These are phyloP conservation scores for Parasitella parasitica DNA, from an alignment of 371 early-diverging fungal genomes.

Conservation along the genomic window DNA sequence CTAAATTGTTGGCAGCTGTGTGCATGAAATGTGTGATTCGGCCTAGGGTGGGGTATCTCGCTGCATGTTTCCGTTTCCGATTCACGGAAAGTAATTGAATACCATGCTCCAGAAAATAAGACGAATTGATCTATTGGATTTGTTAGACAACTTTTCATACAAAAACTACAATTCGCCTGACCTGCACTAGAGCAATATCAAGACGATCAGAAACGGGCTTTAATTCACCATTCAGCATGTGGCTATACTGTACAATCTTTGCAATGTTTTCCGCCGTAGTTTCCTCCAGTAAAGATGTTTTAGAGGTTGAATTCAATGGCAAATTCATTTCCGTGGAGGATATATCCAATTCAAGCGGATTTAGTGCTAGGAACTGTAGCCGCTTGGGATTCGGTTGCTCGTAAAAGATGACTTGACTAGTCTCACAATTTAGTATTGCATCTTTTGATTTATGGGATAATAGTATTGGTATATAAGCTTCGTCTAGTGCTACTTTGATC, in stretches of 20 bases:
- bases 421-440: not conserved
- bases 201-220: constrained; percentile 18
- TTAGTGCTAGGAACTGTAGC: constrained; percentile 70
- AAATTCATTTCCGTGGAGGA: constrained; percentile 42
- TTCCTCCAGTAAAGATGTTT: not conserved
- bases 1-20: constrained; percentile 2
- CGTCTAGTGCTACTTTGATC: constrained; percentile 29
- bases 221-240: constrained; percentile 7
- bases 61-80: constrained; percentile 25
- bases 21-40: not conserved
- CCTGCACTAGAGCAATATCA: constrained; percentile 34
- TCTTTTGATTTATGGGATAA: constrained; percentile 10
- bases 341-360: constrained; percentile 72
- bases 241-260: constrained; percentile 24
- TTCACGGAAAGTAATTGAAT: constrained; percentile 30
- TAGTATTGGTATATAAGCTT: constrained; percentile 32
- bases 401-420: constrained; percentile 58
- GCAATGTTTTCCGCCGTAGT: constrained; percentile 12
- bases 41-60: not conserved
- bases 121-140: constrained; percentile 43
- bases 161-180: not conserved
- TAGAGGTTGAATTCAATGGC: not conserved
- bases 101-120: constrained; percentile 49
- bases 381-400: constrained; percentile 63
- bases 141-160: not conserved